Evolutionary conservation across 805 yeast genomes (phyloP).

Genomic region (Monosporozyma servazzii): DNA sequence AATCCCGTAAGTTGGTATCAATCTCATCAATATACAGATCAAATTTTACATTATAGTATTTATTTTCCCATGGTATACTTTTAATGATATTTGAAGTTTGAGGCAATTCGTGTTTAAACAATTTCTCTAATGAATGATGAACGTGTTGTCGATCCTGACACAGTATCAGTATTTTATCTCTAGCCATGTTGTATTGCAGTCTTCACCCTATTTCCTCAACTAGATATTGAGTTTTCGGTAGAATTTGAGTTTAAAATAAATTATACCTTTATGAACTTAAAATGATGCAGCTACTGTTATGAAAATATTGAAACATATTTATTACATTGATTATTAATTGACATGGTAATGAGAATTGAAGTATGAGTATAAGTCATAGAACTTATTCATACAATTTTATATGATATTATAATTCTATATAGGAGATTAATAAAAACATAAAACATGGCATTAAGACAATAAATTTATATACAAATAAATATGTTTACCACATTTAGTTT

Average conservation of each 20-base stretch:
- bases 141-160: background rate
- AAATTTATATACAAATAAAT: background rate
- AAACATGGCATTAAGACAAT: background rate
- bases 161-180: conserved; percentile 1
- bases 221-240: too few species aligned
- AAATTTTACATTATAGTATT: conserved; percentile 25
- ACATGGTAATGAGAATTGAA: too few species aligned
- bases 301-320: too few species aligned
- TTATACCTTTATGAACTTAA: background rate
- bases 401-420: background rate
- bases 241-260: background rate
- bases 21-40: conserved; percentile 26
- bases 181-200: background rate
- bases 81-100: background rate
- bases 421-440: background rate
- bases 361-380: too few species aligned
- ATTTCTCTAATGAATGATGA: background rate
- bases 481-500: conserved; percentile 7
- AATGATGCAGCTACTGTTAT: too few species aligned
- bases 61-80: conserved; percentile 19
- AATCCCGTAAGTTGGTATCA: conserved; percentile 15
- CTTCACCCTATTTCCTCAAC: too few species aligned
- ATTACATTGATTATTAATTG: too few species aligned
- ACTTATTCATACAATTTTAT: background rate
- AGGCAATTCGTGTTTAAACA: background rate